Percentiles rank a stretch among this genome's conserved stretches.
Evolutionary conservation across 106 monocot species (phyloP).

Genomic region (Dioscorea dumetorum): DNA sequence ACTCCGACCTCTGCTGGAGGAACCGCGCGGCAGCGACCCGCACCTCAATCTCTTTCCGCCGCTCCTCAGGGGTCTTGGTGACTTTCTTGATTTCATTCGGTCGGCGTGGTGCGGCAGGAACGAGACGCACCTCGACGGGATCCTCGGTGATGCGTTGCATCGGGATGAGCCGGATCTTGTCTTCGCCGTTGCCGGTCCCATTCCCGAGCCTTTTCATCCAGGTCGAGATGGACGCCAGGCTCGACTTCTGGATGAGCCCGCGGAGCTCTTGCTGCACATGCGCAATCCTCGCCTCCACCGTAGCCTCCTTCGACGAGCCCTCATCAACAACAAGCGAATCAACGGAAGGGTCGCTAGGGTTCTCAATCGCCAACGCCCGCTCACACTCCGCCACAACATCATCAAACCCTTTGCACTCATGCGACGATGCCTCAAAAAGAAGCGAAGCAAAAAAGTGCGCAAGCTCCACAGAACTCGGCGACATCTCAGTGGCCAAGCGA

Average conservation of each 20-base stretch:
- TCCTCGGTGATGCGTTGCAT: slow-evolving; percentile 63
- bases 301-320: slow-evolving; percentile 22
- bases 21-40: slow-evolving; percentile 77
- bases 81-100: slow-evolving; percentile 97
- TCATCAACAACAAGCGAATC: slow-evolving; percentile 51
- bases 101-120: slow-evolving; percentile 34
- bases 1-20: slow-evolving; percentile 49
- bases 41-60: slow-evolving; percentile 94
- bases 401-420: slow-evolving; percentile 45
- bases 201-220: slow-evolving; percentile 73
- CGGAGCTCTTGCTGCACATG: slow-evolving; percentile 72
- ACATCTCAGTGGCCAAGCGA: slow-evolving; percentile 35
- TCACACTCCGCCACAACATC: slow-evolving; percentile 70
- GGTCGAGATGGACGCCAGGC: slow-evolving; percentile 66
- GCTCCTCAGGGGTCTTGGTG: slow-evolving; percentile 77
- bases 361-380: slow-evolving; percentile 43
- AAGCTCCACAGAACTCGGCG: slow-evolving; percentile 73
- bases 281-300: slow-evolving; percentile 42
- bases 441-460: slow-evolving; percentile 74
- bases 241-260: slow-evolving; percentile 72
- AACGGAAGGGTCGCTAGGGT: slow-evolving; percentile 61
- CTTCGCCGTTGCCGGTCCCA: slow-evolving; percentile 30
- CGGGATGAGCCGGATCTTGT: slow-evolving; percentile 72
- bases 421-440: slow-evolving; percentile 43
- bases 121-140: slow-evolving; percentile 54